Base-by-base conservation (phyloP, 2,329 filamentous ascomycete genomes). In the Paecilomyces sp. region DNA sequence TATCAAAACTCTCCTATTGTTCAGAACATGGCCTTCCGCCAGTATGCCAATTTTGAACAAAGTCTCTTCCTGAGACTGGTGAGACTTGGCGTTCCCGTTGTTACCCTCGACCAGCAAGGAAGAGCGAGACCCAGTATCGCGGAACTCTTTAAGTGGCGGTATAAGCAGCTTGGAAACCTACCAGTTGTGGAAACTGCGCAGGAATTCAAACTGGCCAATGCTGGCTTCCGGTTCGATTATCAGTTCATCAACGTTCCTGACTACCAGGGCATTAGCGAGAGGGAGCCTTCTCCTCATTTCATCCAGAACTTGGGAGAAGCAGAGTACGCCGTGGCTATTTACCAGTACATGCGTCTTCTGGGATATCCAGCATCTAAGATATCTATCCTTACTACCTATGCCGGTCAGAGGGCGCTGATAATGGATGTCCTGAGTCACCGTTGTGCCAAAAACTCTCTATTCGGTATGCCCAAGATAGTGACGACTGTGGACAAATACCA, bases 401-500 rank as follows among this genome's bases (percentile, higher is more conserved):
- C 94, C 15, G 94, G 94, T 2, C 94, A 99, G 73, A 83, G 88
- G 61, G 91, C 92, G 33, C 80, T 99, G 67, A 90, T 99, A 62
- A 88, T 84, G 67, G 93, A 99, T 74, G 91, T 99, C 3, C 77
- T 99, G 57, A 80, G 79, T 13, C 90, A 95, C 71, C 84, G 94
- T 60, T 99, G 94, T 74, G 88, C 87, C 41, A 88, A 85, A 67
- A 95, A 92, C 67, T 79, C 87, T 1, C 79, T 97, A 22, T 99
- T 99, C 76, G 92, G 93, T 8, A 79, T 96, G 74, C 94, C 94
- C 18, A 89, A 88, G 74, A 88, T 89, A 57, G 91, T 99, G 30
- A 92, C 91, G 3, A 99, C 95, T 4, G 93, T 99, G 63, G 94
- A 99, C 79, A 97, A 96, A 74, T 99, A 97, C 70, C 94, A 99